Evolutionary conservation across 176 grass and related monocot genomes (phyloP), one percentile per base, ranked within the genome.

Genomic region (Raddia guianensis): DNA sequence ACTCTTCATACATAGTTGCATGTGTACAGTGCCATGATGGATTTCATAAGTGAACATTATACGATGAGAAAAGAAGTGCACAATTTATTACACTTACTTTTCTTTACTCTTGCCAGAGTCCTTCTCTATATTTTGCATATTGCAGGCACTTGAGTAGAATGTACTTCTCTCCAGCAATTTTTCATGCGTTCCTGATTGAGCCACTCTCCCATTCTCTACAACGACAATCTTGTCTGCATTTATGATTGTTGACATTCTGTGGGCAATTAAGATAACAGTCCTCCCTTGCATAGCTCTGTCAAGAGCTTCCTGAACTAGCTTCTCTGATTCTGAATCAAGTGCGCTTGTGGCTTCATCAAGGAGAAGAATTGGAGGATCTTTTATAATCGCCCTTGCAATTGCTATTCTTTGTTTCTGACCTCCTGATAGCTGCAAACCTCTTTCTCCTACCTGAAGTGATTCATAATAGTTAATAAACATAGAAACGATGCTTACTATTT

Each of bases 261-360:
- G 91, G 46, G 91, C 91, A 50, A 89, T 87, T 37, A 89, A 63
- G 64, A 92, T 92, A 49, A 89, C 90, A 44, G 90, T 92, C 70
- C 84, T 89, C 42, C 91, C 87, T 27, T 68, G 66, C 87, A 92
- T 89, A 37, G 84, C 84, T 74, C 70, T 77, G 20, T 80, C 87
- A 54, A 92, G 65, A 58, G 91, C 91, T 52, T 87, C 84, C 75
- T 92, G 91, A 43, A 92, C 84, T 57, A 84, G 49, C 84, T 84
- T 89, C 75, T 92, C 91, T 13, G 91, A 93, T 80, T 87, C 91
- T 15, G 91, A 90, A 86, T 93, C 91, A 53, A 93, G 91, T 8
- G 91, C 91, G 66, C 91, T 93, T 51, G 85, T 93, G 13, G 91
- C 81, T 83, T 93, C 91, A 54, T 93, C 91, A 19, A 93, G 91